Evolutionary conservation across 192 early-diverging fungal genomes (phyloP).

Genomic region (Blastocladiella britannica): DNA sequence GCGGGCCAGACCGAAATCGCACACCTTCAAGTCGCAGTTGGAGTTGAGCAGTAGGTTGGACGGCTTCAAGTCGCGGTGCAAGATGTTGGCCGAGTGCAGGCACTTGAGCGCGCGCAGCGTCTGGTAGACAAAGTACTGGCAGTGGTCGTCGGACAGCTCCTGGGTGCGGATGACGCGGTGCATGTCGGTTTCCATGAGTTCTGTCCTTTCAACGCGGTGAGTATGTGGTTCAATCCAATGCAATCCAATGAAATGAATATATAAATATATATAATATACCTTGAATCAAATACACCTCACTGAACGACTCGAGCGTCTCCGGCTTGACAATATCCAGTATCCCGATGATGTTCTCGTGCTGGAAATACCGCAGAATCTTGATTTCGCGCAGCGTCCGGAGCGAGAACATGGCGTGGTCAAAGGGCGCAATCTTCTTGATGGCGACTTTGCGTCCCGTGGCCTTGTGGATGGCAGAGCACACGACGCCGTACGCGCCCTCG

Average conservation of each 20-base stretch:
- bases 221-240: no score
- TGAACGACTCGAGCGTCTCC: conserved; percentile 35
- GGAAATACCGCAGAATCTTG: conserved; percentile 64
- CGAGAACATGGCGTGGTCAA: conserved; percentile 70
- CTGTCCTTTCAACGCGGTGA: no score
- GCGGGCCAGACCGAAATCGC: conserved; percentile 95
- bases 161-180: conserved; percentile 78
- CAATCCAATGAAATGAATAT: no score
- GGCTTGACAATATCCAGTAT: conserved; percentile 83
- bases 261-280: no score
- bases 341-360: conserved; percentile 73
- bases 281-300: conserved; percentile 62
- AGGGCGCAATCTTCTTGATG: conserved; percentile 74
- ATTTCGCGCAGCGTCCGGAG: conserved; percentile 61
- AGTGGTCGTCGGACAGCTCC: conserved; percentile 63
- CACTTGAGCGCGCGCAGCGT: conserved; percentile 73
- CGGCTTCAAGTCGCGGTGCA: conserved; percentile 93
- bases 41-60: conserved; percentile 9
- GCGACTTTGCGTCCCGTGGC: conserved; percentile 67
- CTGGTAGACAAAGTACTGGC: conserved; percentile 82
- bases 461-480: conserved; percentile 68
- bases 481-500: conserved; percentile 81
- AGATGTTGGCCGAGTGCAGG: conserved; percentile 78
- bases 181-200: conserved; percentile 75
- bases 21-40: conserved; percentile 7